Base-by-base conservation (phyloP, 2,329 filamentous ascomycete genomes). In the Fusarium sp. region DNA sequence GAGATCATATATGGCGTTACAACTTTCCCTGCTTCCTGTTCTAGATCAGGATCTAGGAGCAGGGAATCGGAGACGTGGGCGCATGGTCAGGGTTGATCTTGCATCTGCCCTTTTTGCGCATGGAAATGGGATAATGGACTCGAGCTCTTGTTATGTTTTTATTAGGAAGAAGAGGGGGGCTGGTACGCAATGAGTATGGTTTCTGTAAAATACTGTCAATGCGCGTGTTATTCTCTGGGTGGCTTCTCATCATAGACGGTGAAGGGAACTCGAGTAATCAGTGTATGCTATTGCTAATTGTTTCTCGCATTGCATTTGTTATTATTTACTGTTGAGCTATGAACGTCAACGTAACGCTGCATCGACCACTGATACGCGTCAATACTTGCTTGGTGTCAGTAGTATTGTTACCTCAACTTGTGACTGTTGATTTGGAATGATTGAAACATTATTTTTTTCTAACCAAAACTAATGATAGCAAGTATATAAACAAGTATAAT, bases 131-230 rank as follows among this genome's bases (percentile, higher is more conserved):
- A 61, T 72, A 75, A 73, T 76, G 67, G 69, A 69, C 46, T 68
- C 44, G 64, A 68, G 68, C 45, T 58, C 29, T 46, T 63, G 57
- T 55, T 72, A 54, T 71, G 63, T 53, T 72, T 69, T 56, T 67
- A 67, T n/a, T 61, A 51, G 60, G 63, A 72, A 65, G 65, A 75
- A 59, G 61, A 72, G 71, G 68, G 62, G 71, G 59, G 65, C 44
- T 44, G 61, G 74, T 61, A 64, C 14, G 65, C 32, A 57, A 74
- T 56, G 63, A 76, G 67, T 71, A 70, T 75, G 75, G 73, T 76
- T 79, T 80, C 81, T 80, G 84, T 86, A 86, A 81, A 85, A 83
- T 85, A 85, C 80, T 84, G 79, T 79, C 79, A 82, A 81, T 80
- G 79, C 77, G 79, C 77, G 78, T 77, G 80, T 82, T 75, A 77